Base-by-base conservation (phyloP, 805 yeast genomes). In the Starmera caribaea region DNA sequence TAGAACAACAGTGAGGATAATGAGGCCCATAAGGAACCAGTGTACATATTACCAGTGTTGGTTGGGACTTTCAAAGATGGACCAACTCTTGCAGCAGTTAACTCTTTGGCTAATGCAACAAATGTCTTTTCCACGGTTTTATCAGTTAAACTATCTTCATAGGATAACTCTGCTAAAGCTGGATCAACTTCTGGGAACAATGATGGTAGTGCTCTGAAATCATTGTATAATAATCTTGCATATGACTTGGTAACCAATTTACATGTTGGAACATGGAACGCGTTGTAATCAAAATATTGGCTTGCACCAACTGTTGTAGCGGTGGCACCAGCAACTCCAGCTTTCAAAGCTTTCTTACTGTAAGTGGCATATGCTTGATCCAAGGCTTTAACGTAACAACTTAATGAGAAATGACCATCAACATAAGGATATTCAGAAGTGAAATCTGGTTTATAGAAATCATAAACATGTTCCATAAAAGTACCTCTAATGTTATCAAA, bases 181-280 rank as follows among this genome's bases (percentile, higher is more conserved):
- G 55, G 49, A 45, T 73, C 79, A 44, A 86, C 69, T 43, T 74
- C 79, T 41, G 81, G 79, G 65, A 74, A 81, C 44, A 68, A 62
- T 27, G 69, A 63, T 42, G 89, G 86, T 62, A 85, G 72, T 48
- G 79, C 71, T 59, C 69, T 72, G 72, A 74, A 90, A 66, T 90
- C 98, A 61, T 87, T 81, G 75, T 82, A 92, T 51, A 85, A 63
- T 59, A 92, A 66, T 69, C 98, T 81, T 40, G 95, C 98, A 61
- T 76, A 92, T 8, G 95, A 84, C 71, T 92, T 92, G 54, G 79
- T 67, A 44, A 92, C 97, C 56, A 89, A 75, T 70, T 92, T 92
- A 71, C 98, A 90, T 46, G 92, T 92, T 60, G 98, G 98, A 40
- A 88, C 96, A 63, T 92, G 98, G 89, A 92, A 92, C 31, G 88